Conservation (phyloP, 768 basidiomycete species). For the Mycena indigotica region DNA sequence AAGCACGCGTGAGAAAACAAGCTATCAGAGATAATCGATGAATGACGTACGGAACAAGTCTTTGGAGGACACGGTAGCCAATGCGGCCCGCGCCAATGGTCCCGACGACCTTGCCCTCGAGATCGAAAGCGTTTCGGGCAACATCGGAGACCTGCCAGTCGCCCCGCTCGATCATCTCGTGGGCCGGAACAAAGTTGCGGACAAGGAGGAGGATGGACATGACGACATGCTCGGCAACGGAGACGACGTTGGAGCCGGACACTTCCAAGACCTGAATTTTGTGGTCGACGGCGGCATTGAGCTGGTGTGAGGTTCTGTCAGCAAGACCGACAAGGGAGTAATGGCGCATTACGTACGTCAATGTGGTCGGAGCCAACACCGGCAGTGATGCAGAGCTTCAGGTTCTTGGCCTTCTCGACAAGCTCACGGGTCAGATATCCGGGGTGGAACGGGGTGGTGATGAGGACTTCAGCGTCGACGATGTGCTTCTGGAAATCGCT, state of each 20-base stretch:
- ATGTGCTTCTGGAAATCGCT: constrained; percentile 85
- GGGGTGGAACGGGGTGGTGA: constrained; percentile 87
- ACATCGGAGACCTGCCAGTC: constrained; percentile 87
- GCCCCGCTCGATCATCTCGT: constrained; percentile 86
- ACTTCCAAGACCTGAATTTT: constrained; percentile 84
- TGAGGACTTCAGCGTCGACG: constrained; percentile 76
- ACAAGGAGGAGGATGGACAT: constrained; percentile 92
- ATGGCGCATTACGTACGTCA: constrained; percentile 47
- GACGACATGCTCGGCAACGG: constrained; percentile 88
- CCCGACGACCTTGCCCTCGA: constrained; percentile 90
- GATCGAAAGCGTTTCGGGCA: constrained; percentile 82
- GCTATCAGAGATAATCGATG: not conserved
- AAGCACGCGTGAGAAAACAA: not conserved
- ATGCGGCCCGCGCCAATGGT: constrained; percentile 84
- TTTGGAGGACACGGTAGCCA: constrained; percentile 84
- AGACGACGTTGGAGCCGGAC: constrained; percentile 87
- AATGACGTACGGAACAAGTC: constrained; percentile 53
- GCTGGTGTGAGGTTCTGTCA: constrained; percentile 16
- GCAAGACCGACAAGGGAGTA: not conserved
- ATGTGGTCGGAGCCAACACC: constrained; percentile 91
- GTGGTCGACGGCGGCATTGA: constrained; percentile 82
- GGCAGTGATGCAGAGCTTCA: constrained; percentile 88
- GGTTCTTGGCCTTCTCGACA: constrained; percentile 77
- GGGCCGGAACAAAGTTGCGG: constrained; percentile 85
- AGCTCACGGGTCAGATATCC: constrained; percentile 79